phyloP scores from a whole-genome alignment of 2,329 filamentous ascomycete genomes.

The Chrysosporium queenslandicum region DNA sequence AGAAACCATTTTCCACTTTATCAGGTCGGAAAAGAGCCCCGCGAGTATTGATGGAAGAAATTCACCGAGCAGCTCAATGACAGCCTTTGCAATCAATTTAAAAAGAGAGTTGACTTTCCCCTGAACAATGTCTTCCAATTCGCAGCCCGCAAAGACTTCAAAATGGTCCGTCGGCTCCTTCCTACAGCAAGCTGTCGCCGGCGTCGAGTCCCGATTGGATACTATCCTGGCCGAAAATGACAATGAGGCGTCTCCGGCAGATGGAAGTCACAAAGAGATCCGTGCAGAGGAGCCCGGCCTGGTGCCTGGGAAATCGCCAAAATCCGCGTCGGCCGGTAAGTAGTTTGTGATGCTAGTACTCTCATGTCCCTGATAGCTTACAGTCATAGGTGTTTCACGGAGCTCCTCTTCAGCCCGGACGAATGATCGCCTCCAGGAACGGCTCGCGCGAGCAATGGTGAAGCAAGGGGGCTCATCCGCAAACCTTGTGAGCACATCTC shows the following conservation, averaged over 20 bases:
- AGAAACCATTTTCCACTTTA: not conserved
- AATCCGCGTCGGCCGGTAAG: slow-evolving; percentile 25
- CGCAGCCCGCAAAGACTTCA: slow-evolving; percentile 30
- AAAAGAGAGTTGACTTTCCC: not conserved
- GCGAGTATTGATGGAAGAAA: not conserved
- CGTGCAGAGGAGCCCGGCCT: slow-evolving; percentile 30
- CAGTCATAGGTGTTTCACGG: slow-evolving; percentile 44
- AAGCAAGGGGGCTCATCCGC: slow-evolving; percentile 50
- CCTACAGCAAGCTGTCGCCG: slow-evolving; percentile 81
- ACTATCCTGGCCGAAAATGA: slow-evolving; percentile 78
- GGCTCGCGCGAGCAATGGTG: slow-evolving; percentile 76
- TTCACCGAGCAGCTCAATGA: not conserved
- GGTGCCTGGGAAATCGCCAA: slow-evolving; percentile 20
- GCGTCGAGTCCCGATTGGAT: slow-evolving; percentile 86
- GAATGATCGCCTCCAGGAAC: slow-evolving; percentile 79
- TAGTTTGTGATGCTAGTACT: not conserved
- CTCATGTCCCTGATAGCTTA: slow-evolving; percentile 6
- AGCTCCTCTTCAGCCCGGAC: slow-evolving; percentile 55
- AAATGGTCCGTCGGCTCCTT: slow-evolving; percentile 62
- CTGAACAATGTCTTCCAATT: slow-evolving; percentile 12
- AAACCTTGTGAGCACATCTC: slow-evolving; percentile 38
- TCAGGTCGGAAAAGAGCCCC: not conserved
- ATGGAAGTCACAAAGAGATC: slow-evolving; percentile 23
- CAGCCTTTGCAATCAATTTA: not conserved
- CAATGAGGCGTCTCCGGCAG: slow-evolving; percentile 30